Evolutionary conservation across 2,329 filamentous ascomycete species (phyloP).

Genomic region (Penicillium rolfsii): DNA sequence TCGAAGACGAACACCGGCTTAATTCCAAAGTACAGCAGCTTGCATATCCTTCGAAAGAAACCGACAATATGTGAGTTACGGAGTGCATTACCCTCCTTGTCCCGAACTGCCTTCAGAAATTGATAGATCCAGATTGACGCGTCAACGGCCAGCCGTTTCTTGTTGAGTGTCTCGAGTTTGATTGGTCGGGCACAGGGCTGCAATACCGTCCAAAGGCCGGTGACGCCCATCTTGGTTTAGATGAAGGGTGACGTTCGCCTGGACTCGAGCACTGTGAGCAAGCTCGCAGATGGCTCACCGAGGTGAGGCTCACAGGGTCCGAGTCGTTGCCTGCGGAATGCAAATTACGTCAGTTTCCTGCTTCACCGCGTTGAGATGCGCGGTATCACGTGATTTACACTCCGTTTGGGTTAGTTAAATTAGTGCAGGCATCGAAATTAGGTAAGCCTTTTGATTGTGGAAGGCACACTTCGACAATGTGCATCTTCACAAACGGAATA

Average conservation of each 20-base stretch:
- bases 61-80: constrained; percentile 95
- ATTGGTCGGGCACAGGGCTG: constrained; percentile 94
- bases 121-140: constrained; percentile 99
- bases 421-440: constrained; percentile 17
- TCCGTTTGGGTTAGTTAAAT: constrained; percentile 22
- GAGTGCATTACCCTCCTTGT: constrained; percentile 96
- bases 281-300: not conserved
- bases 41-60: constrained; percentile 98
- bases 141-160: constrained; percentile 93
- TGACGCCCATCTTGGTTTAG: constrained; percentile 78
- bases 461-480: constrained; percentile 12
- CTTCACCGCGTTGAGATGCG: constrained; percentile 9
- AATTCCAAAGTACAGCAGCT: constrained; percentile 94
- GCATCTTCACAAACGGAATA: not conserved
- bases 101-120: constrained; percentile 96
- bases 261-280: not conserved
- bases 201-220: constrained; percentile 93
- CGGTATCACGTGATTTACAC: constrained; percentile 33
- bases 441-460: constrained; percentile 11
- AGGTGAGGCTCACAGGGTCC: constrained; percentile 7
- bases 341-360: constrained; percentile 3
- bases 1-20: constrained; percentile 98
- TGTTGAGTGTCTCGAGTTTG: constrained; percentile 93
- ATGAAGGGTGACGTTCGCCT: constrained; percentile 5
- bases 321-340: not conserved